Percentiles rank a stretch among this genome's conserved stretches.
phyloP scores from a whole-genome alignment of 139 green algal species.

The Chlorella sp. region DNA sequence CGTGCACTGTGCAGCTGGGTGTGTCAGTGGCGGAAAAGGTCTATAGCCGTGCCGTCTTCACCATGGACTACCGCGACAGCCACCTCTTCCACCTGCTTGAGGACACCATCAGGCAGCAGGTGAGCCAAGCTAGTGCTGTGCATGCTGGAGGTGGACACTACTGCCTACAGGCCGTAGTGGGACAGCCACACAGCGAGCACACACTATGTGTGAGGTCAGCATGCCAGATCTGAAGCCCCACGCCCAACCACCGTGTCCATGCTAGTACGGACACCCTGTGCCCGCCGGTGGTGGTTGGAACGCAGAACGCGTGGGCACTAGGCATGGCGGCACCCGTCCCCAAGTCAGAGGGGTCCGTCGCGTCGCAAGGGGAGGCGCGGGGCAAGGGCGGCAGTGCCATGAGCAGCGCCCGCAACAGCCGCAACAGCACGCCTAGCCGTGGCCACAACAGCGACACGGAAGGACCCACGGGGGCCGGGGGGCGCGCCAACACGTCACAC shows the following conservation, averaged over 20 bases:
- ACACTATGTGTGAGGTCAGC: too few relatives aligned
- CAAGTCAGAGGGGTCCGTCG: background rate
- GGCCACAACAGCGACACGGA: background rate
- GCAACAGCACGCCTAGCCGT: background rate
- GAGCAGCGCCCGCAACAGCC: background rate
- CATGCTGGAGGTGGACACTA: too few relatives aligned
- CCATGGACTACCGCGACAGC: constrained; percentile 55
- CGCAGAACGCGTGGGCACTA: constrained; percentile 31
- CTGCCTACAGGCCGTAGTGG: too few relatives aligned
- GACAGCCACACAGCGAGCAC: too few relatives aligned
- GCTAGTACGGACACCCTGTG: too few relatives aligned
- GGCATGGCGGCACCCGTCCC: constrained; percentile 15
- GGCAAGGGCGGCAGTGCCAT: too few relatives aligned
- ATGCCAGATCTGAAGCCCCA: too few relatives aligned
- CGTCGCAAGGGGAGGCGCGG: background rate
- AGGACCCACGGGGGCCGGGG: too few relatives aligned
- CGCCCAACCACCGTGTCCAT: too few relatives aligned
- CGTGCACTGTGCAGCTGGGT: background rate
- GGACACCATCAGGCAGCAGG: constrained; percentile 25
- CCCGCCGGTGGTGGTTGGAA: too few relatives aligned
- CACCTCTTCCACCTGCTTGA: constrained; percentile 52
- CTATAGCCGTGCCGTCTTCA: constrained; percentile 41
- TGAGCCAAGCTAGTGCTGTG: too few relatives aligned
- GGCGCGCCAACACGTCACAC: background rate
- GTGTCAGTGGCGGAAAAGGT: background rate